Evolutionary conservation across 1,284 basidiomycete species (phyloP), one percentile per base, ranked within the genome.

Genomic region (Marasmius tenuissimus): DNA sequence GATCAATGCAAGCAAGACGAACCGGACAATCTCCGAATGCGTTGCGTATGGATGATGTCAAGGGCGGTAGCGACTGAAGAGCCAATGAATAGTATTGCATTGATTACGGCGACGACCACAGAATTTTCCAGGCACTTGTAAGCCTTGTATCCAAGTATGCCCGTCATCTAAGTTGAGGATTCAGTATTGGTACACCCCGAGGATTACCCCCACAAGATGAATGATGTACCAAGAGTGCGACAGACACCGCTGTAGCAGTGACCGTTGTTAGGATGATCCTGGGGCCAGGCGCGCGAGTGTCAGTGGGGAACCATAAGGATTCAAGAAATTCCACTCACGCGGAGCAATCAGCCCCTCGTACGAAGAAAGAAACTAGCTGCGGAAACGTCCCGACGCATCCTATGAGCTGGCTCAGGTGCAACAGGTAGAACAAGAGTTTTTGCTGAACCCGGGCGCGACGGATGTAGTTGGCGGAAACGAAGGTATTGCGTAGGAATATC

Each of bases 101-200:
- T 66, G 8, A 78, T 65, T 10, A 75, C 66, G 18, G 83, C 74
- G 45, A 89, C 81, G 61, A 84, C 66, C 33, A 78, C 77, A n/a
- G 83, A 81, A 63, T 84, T 82, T 67, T 84, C 80, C 62, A 88
- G 73, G 67, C 86, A 88, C 65, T 82, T 82, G 67, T 88, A 90
- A 5, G 85, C 86, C 70, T 90, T 90, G 66, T 85, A 74, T 6
- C 87, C 87, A 48, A 88, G 74, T 47, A 89, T 84, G 37, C 86
- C 86, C 0, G 85, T 81, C 52, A 88, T 80, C 87, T 89, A 64
- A 27, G 39, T n/a, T 37, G 34, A 14, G 38, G 58, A 33, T 27
- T 27, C 27, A 58, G 33, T n/a, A 50, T 37, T 34, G 58, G 50
- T 50, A 54, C 47, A 11, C 49, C 63, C 53, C 20, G 1, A 10